Percentiles rank a stretch among this genome's conserved stretches.
These are phyloP conservation scores for Myxozyma sirexii DNA, from an alignment of 805 yeast species.

Conservation along the genomic window DNA sequence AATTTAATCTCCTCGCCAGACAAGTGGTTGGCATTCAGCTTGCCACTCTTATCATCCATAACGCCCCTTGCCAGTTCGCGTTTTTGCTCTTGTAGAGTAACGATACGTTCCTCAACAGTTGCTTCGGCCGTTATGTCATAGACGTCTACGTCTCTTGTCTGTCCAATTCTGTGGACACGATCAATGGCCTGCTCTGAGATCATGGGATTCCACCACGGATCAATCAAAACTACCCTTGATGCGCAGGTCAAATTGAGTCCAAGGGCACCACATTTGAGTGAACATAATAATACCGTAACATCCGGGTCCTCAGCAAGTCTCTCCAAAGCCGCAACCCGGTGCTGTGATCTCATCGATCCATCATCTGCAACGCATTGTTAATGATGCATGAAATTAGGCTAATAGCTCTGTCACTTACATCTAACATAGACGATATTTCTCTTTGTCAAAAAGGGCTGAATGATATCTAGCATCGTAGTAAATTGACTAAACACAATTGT, in stretches of 20 bases:
- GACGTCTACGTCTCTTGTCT: conserved; percentile 49
- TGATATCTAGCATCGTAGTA: conserved; percentile 91
- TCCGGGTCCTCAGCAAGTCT: conserved; percentile 61
- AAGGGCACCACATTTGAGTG: conserved; percentile 50
- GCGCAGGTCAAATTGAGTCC: conserved; percentile 52
- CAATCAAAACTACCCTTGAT: conserved; percentile 47
- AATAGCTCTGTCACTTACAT: conserved; percentile 40
- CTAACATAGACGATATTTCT: conserved; percentile 56
- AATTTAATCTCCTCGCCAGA: conserved; percentile 36
- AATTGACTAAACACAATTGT: conserved; percentile 97
- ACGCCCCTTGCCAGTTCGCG: conserved; percentile 80
- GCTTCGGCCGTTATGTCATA: conserved; percentile 47
- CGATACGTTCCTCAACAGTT: conserved; percentile 63
- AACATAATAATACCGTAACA: conserved; percentile 56
- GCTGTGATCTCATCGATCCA: conserved; percentile 75
- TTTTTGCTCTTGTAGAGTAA: conserved; percentile 76
- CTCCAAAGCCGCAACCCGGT: conserved; percentile 65
- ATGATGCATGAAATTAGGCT: neutral
- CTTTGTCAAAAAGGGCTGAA: conserved; percentile 65
- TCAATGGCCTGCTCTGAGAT: conserved; percentile 56
- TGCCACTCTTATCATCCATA: conserved; percentile 59
- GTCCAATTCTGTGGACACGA: conserved; percentile 55
- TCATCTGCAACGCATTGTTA: conserved; percentile 50
- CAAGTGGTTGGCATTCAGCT: conserved; percentile 33
- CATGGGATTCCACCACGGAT: conserved; percentile 59